Evolutionary conservation across 2,329 filamentous ascomycete genomes (phyloP).

Genomic region (Periconia macrospinosa): DNA sequence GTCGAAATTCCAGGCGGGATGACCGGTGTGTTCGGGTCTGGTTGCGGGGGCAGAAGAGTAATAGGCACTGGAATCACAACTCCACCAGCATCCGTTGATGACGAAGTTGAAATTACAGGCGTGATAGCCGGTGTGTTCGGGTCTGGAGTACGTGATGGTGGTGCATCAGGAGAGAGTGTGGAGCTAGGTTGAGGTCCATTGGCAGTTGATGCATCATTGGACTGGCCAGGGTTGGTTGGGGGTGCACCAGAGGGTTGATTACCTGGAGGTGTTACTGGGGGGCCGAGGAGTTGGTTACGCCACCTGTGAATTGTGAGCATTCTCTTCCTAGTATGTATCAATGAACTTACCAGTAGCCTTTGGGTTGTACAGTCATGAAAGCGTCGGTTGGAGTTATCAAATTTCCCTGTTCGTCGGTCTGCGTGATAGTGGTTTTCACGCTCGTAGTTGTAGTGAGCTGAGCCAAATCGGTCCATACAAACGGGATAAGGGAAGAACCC

Average conservation of each 20-base stretch:
- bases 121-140: not conserved
- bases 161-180: not conserved
- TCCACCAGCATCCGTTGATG: slow-evolving; percentile 1
- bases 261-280: slow-evolving; percentile 3
- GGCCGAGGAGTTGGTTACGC: slow-evolving; percentile 1
- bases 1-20: not conserved
- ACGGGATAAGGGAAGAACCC: slow-evolving; percentile 4
- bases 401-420: slow-evolving; percentile 1
- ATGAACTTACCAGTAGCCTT: slow-evolving; percentile 4
- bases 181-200: not conserved
- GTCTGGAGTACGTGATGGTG: not conserved
- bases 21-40: not conserved
- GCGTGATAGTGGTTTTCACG: slow-evolving; percentile 3
- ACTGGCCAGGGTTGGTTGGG: not conserved
- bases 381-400: slow-evolving; percentile 1
- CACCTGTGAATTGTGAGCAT: not conserved
- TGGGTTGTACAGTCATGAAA: not conserved
- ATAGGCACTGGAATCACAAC: slow-evolving; percentile 1
- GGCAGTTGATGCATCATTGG: not conserved
- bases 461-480: slow-evolving; percentile 3
- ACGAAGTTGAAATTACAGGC: slow-evolving; percentile 3
- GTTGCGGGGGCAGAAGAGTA: not conserved
- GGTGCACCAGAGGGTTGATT: not conserved
- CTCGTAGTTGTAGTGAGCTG: slow-evolving; percentile 4
- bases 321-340: not conserved